Base-by-base conservation (phyloP, 164 flowering plant species). In the Litsea cubeba region DNA sequence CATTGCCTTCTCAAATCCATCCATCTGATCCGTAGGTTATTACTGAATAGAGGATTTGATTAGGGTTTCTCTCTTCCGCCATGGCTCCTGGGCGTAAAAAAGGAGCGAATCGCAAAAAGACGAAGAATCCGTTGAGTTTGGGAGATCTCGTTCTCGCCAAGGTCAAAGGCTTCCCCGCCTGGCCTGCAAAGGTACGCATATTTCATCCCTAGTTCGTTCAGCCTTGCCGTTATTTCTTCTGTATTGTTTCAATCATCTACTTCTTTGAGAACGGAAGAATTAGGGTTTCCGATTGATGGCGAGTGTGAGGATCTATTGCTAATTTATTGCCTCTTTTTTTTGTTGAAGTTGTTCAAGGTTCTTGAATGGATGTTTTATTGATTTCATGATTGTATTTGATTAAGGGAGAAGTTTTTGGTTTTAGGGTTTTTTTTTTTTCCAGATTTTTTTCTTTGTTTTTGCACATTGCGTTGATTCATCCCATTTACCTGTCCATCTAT, bases 61-160 rank as follows among this genome's bases (percentile, higher is more conserved):
- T 77, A 72, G 78, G 80, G 74, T 75, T 77, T 60, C 63, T 71
- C 11, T 5, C 46, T 50, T 25, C 46, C 76, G 81, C 86, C 82
- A 94, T 94, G 98, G 88, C 97, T 82, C 89, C 89, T 68, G 87
- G 86, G 82, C 90, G 97, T 58, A 87, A 76, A 82, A 87, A 72
- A 58, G 95, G 92, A 80, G 92, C 86, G 30, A 87, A 80, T 66
- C 79, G 85, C 71, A 83, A 81, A 8, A 88, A 85, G 75, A 75
- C 78, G 15, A 85, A 82, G 80, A 75, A 77, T 62, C 80, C 85
- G 77, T 83, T 91, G 84, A 83, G 88, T 67, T 73, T 95, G 74
- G 99, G 99, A 58, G 99, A 95, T 93, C 96, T 95, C 20, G 99
- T 95, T 23, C 96, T 95, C 12, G 99, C 98, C 72, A 95, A 95